A percentile compares a stretch with the other conserved stretches of the same genome.
Evolutionary conservation across 305 asterid species (phyloP).

Genomic region (Nicotiana rustica): DNA sequence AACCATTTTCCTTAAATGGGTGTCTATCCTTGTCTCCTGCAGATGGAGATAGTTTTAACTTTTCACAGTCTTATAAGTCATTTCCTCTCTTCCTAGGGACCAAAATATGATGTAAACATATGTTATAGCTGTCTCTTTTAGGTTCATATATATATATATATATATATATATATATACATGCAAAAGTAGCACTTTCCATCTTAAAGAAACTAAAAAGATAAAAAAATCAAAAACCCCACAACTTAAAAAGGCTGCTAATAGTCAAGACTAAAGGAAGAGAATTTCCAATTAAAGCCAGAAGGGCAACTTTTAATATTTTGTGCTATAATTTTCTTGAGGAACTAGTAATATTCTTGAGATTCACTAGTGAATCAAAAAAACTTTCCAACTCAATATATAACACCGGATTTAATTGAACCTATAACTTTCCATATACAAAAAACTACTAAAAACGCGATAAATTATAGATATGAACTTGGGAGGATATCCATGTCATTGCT

Average conservation of each 20-base stretch:
- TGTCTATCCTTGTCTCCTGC: conserved; percentile 51
- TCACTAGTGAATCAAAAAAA: neutral
- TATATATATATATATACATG: neutral
- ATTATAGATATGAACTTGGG: neutral
- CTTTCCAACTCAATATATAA: neutral
- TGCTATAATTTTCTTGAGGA: conserved; percentile 20
- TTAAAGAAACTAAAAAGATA: too few relatives aligned
- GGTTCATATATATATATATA: neutral
- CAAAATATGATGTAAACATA: conserved; percentile 37
- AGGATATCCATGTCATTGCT: conserved; percentile 40
- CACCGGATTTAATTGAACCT: too few relatives aligned
- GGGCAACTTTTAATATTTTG: neutral
- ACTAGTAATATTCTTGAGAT: conserved; percentile 26
- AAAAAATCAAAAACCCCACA: neutral
- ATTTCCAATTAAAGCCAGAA: neutral
- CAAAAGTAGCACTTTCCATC: neutral
- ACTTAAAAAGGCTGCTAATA: neutral
- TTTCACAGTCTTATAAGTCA: conserved; percentile 50
- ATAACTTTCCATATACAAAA: too few relatives aligned
- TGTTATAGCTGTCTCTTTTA: conserved; percentile 40
- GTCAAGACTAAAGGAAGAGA: conserved; percentile 17
- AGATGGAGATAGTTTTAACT: conserved; percentile 53
- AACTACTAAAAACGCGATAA: too few relatives aligned
- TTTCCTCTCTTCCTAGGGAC: conserved; percentile 39
- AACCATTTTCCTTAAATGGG: conserved; percentile 36